Conservation (phyloP, 164 flowering plant species). For the Magnolia officinalis region DNA sequence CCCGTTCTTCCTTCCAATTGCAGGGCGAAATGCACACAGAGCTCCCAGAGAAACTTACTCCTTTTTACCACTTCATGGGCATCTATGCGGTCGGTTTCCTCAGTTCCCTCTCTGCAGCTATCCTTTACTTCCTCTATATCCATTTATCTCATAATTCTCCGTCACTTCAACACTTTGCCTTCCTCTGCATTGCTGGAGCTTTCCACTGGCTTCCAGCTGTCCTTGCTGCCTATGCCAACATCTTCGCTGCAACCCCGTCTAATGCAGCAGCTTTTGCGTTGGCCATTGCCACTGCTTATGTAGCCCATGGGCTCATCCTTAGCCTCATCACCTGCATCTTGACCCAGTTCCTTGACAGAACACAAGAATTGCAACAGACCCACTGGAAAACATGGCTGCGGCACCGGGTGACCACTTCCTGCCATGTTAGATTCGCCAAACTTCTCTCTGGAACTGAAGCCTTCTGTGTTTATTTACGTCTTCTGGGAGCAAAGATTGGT, state of each 20-base stretch:
- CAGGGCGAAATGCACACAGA: conserved; percentile 18
- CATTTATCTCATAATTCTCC: conserved; percentile 27
- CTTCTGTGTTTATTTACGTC: conserved; percentile 58
- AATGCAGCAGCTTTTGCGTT: conserved; percentile 39
- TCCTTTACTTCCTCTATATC: conserved; percentile 42
- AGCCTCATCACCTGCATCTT: conserved; percentile 36
- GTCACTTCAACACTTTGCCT: conserved; percentile 38
- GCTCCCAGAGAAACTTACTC: conserved; percentile 3
- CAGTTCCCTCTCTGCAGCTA: conserved; percentile 57
- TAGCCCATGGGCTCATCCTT: conserved; percentile 55
- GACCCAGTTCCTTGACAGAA: conserved; percentile 26
- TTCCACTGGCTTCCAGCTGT: conserved; percentile 69
- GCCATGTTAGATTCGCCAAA: conserved; percentile 61
- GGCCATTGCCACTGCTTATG: conserved; percentile 38
- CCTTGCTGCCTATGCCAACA: conserved; percentile 39
- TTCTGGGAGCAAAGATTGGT: conserved; percentile 63
- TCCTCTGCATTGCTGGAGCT: conserved; percentile 59
- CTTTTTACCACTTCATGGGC: conserved; percentile 47
- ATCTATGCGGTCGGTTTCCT: conserved; percentile 60
- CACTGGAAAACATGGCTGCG: conserved; percentile 45
- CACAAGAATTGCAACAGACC: conserved; percentile 24
- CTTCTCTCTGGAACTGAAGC: conserved; percentile 83
- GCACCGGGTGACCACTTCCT: conserved; percentile 44
- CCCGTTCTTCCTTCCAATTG: conserved; percentile 2
- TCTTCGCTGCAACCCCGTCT: conserved; percentile 25